These are phyloP conservation scores for Metschnikowia lachancei DNA, from an alignment of 805 yeast species.

Conservation along the genomic window DNA sequence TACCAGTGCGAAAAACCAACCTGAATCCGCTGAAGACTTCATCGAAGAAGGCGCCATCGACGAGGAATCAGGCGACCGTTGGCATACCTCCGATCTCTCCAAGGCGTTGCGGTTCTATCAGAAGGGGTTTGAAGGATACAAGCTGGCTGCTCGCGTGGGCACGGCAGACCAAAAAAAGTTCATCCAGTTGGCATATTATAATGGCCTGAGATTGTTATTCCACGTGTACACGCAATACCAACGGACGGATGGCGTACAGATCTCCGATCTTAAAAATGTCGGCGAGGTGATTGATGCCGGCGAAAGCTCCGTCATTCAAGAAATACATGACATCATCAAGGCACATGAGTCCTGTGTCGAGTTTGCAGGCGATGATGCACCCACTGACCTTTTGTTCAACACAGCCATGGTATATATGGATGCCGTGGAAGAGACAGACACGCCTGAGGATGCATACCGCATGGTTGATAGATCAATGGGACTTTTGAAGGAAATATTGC, in stretches of 20 bases:
- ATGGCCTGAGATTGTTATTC: slow-evolving; percentile 55
- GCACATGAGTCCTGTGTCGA: slow-evolving; percentile 41
- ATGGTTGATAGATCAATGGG: slow-evolving; percentile 11
- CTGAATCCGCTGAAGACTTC: slow-evolving; percentile 46
- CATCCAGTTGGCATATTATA: slow-evolving; percentile 40
- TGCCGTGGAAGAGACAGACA: slow-evolving; percentile 38
- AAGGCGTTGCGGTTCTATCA: slow-evolving; percentile 66
- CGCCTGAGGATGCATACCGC: background rate
- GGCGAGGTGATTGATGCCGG: slow-evolving; percentile 32
- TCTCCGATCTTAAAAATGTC: slow-evolving; percentile 30
- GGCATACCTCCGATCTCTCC: slow-evolving; percentile 63
- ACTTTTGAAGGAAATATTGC: slow-evolving; percentile 28
- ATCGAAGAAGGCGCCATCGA: slow-evolving; percentile 56
- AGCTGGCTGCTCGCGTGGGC: slow-evolving; percentile 29
- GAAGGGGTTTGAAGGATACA: slow-evolving; percentile 48
- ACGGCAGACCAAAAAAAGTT: slow-evolving; percentile 3
- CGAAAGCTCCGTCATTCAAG: slow-evolving; percentile 38
- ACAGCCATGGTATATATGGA: slow-evolving; percentile 48
- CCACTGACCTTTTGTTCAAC: slow-evolving; percentile 45
- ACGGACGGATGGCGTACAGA: slow-evolving; percentile 36
- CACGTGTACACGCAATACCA: slow-evolving; percentile 54
- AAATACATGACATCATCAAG: slow-evolving; percentile 31
- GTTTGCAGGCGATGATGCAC: slow-evolving; percentile 15
- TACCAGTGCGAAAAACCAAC: slow-evolving; percentile 1
- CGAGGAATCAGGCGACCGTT: slow-evolving; percentile 76